These are phyloP conservation scores for Diaporthe caulivora DNA, from an alignment of 2,329 filamentous ascomycete genomes.

Conservation along the genomic window DNA sequence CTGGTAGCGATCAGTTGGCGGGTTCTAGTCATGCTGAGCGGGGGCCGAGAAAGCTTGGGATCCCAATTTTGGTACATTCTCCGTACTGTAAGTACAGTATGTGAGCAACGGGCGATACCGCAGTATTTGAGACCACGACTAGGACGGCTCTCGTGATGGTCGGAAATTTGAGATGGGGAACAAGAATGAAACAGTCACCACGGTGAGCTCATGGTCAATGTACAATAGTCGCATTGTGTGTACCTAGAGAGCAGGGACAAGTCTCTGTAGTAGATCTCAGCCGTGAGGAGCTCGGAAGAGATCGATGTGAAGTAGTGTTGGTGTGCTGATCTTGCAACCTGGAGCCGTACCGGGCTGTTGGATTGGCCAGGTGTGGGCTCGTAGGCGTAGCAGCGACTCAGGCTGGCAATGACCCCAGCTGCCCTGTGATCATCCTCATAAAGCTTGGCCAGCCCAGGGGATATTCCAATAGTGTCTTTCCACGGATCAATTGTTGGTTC, in stretches of 20 bases:
- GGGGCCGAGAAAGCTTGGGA: background rate
- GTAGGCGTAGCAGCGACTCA: background rate
- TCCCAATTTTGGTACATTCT: background rate
- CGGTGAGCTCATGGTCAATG: no score
- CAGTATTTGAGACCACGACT: background rate
- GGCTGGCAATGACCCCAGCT: background rate
- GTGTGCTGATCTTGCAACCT: constrained; percentile 1
- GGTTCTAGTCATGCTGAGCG: constrained; percentile 21
- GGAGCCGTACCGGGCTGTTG: background rate
- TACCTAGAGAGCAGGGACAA: background rate
- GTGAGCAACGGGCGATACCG: background rate
- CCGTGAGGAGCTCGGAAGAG: background rate
- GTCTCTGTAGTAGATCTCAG: background rate
- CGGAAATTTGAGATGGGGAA: constrained; percentile 8
- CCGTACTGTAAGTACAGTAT: background rate
- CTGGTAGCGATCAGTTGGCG: background rate
- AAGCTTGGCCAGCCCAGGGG: background rate
- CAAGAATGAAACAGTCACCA: background rate
- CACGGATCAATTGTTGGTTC: constrained; percentile 4
- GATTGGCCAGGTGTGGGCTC: constrained; percentile 22
- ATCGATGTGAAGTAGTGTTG: background rate
- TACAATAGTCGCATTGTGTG: background rate
- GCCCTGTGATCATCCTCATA: constrained; percentile 19
- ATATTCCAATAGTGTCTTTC: background rate
- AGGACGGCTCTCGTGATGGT: background rate